These are phyloP conservation scores for Diphasiastrum complanatum DNA, from an alignment of 83 land plant genomes.

Conservation along the genomic window DNA sequence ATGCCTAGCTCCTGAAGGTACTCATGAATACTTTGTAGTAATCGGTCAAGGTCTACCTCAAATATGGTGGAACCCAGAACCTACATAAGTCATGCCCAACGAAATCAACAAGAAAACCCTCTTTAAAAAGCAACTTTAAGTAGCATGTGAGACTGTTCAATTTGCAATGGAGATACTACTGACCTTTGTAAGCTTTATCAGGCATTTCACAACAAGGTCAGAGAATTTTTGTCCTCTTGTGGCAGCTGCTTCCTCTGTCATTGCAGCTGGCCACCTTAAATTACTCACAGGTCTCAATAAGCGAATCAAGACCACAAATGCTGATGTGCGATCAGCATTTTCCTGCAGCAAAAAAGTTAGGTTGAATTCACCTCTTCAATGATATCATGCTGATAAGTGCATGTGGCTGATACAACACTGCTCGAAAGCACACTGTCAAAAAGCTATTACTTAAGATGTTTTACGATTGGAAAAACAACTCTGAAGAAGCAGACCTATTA, in stretches of 20 bases:
- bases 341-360: constrained; percentile 49
- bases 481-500: no score
- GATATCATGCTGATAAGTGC: no score
- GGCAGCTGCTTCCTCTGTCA: constrained; percentile 45
- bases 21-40: constrained; percentile 93
- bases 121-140: background rate
- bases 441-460: no score
- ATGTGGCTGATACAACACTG: no score
- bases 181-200: constrained; percentile 92
- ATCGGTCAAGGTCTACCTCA: constrained; percentile 92
- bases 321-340: constrained; percentile 95
- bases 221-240: constrained; percentile 83
- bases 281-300: constrained; percentile 76
- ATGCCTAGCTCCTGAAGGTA: constrained; percentile 94
- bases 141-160: background rate
- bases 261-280: constrained; percentile 69
- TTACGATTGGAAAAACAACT: no score
- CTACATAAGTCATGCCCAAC: constrained; percentile 28
- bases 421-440: no score
- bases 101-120: background rate
- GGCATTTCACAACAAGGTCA: constrained; percentile 94
- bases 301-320: constrained; percentile 89
- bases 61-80: constrained; percentile 82
- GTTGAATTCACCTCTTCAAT: no score
- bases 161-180: background rate